Conservation (phyloP, 805 yeast species). For the Myxozyma mucilagina region DNA sequence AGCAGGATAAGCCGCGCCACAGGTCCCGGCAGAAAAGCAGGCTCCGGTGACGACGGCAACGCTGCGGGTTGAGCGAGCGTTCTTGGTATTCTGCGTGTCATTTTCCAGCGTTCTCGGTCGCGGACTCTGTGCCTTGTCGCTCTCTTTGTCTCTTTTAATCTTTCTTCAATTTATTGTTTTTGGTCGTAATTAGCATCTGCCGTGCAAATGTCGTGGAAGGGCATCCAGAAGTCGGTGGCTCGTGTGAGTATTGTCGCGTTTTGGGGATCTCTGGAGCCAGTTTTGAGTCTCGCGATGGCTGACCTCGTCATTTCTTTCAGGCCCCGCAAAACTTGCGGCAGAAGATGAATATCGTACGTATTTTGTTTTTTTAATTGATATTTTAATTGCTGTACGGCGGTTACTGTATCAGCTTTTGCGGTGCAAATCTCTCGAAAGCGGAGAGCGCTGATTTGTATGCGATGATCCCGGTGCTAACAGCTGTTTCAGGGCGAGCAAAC, state of each 20-base stretch:
- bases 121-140: neutral
- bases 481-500: slow-evolving; percentile 44
- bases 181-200: neutral
- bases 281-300: neutral
- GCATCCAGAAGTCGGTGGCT: slow-evolving; percentile 33
- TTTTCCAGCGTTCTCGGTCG: neutral
- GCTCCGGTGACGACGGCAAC: neutral
- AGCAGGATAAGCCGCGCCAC: slow-evolving; percentile 5
- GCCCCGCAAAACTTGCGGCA: slow-evolving; percentile 90
- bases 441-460: no score
- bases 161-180: neutral
- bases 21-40: neutral
- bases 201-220: slow-evolving; percentile 31
- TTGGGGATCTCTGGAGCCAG: neutral
- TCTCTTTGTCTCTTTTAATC: no score
- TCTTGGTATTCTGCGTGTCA: neutral
- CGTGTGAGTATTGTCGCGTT: slow-evolving; percentile 17
- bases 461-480: neutral
- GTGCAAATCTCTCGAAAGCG: no score
- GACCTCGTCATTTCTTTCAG: neutral
- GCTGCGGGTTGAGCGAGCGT: neutral
- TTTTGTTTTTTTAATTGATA: neutral
- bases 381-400: neutral
- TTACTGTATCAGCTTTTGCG: no score
- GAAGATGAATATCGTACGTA: slow-evolving; percentile 75